A percentile compares a stretch with the other conserved stretches of the same genome.
Conservation (phyloP, 768 basidiomycete genomes). For the Tricholoma furcatifolium region DNA sequence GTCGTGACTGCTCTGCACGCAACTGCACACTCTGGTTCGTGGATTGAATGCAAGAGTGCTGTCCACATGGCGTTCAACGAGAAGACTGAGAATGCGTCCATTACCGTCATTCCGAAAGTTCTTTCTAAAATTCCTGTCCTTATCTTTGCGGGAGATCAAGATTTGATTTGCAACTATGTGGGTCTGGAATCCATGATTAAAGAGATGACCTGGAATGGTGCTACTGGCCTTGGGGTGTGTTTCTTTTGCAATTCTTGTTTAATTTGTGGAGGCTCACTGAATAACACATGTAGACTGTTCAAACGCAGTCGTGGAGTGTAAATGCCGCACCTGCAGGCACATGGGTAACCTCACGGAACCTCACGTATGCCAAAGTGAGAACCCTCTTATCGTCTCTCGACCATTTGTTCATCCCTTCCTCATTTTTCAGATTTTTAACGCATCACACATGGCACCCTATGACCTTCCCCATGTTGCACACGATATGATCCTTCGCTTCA, state of each 20-base stretch:
- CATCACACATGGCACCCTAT: conserved; percentile 94
- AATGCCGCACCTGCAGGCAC: conserved; percentile 78
- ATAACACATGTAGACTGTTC: conserved; percentile 47
- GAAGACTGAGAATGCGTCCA: conserved; percentile 59
- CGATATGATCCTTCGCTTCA: conserved; percentile 99
- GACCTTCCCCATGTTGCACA: conserved; percentile 87
- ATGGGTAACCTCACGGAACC: conserved; percentile 86
- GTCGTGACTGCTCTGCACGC: conserved; percentile 88
- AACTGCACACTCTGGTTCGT: conserved; percentile 65
- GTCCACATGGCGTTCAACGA: conserved; percentile 65
- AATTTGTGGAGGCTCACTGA: background rate
- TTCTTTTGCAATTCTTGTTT: conserved; percentile 1
- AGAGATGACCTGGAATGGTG: conserved; percentile 83
- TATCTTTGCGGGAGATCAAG: conserved; percentile 93
- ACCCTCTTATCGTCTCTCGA: background rate
- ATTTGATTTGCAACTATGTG: conserved; percentile 94
- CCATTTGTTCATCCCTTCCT: background rate
- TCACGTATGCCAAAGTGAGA: conserved; percentile 88
- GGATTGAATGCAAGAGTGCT: conserved; percentile 81
- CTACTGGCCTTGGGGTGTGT: conserved; percentile 78
- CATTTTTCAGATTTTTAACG: conserved; percentile 70
- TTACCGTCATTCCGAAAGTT: conserved; percentile 75
- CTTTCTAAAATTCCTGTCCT: conserved; percentile 82
- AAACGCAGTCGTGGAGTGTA: conserved; percentile 75
- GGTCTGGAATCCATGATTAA: conserved; percentile 88